Evolutionary conservation across 148 eudicot species (phyloP), one percentile per base, ranked within the genome.

Genomic region (Limonium bicolor): DNA sequence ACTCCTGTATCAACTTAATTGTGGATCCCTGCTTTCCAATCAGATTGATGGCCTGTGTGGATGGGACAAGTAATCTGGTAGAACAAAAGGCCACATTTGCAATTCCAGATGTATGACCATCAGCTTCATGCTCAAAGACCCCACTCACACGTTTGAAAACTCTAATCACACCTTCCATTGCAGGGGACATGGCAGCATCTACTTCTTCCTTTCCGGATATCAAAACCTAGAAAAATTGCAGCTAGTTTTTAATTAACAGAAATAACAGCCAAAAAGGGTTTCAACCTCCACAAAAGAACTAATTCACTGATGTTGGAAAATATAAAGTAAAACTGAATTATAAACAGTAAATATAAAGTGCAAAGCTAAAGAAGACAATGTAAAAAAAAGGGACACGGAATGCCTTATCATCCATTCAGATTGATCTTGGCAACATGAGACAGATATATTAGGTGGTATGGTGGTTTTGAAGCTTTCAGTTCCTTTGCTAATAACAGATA

Each of bases 1-100:
- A 58, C 67, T 88, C 94, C 61, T 88, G 96, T 56, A 70, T 65
- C 13, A 64, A 36, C 50, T 64, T 70, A 35, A 70, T 51, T 12
- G 56, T 43, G 32, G 70, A 36, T 53, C 75, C 75, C 53, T 65
- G 70, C 46, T 60, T 64, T 31, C 75, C 75, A 40, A 70, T 64
- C 50, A 70, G 27, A 50, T 35, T 56, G 32, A 56, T 65, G 41
- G 74, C 70, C 51, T 69, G 70, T 10, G 55, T 30, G 29, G 66
- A 55, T 31, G 70, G 59, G 15, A 56, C 69, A 20, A 69, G 34
- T 64, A 69, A 49, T 48, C 63, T 55, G 22, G 54, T 56, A 18
- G 70, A 64, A 52, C 66, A 69, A 32, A 51, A 64, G 32, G 70
- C 74, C 24, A 62, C 65, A 41, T 56, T 56, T 27, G 53, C 59